phyloP scores from a whole-genome alignment of 2,329 filamentous ascomycete species.

The Alternaria solani region DNA sequence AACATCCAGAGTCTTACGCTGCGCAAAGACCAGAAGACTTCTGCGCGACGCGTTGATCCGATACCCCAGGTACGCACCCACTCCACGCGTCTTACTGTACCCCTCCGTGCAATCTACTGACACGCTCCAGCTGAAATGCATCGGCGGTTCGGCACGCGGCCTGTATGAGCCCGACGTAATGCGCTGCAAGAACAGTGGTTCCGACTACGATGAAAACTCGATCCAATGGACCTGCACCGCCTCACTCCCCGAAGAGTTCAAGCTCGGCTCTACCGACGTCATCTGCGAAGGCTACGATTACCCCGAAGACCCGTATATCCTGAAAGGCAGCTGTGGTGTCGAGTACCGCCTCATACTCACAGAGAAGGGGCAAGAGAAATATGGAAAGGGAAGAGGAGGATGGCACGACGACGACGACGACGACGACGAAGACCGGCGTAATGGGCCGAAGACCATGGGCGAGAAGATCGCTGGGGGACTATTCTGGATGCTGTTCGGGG shows the following conservation, averaged over 20 bases:
- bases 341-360: conserved; percentile 86
- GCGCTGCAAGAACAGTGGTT: conserved; percentile 88
- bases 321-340: conserved; percentile 91
- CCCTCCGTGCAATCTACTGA: conserved; percentile 17
- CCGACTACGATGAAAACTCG: conserved; percentile 81
- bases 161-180: conserved; percentile 81
- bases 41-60: conserved; percentile 76
- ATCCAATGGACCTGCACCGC: conserved; percentile 92
- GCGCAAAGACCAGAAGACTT: conserved; percentile 71
- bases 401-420: conserved; percentile 47
- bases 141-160: conserved; percentile 66
- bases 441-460: conserved; percentile 47
- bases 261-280: conserved; percentile 86
- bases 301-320: conserved; percentile 81
- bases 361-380: conserved; percentile 74
- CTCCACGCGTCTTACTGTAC: neutral
- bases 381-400: conserved; percentile 63
- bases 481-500: conserved; percentile 70
- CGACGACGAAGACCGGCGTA: conserved; percentile 50
- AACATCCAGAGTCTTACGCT: conserved; percentile 82
- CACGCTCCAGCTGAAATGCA: conserved; percentile 70
- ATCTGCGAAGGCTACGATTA: conserved; percentile 87
- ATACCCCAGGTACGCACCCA: conserved; percentile 63
- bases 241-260: conserved; percentile 68
- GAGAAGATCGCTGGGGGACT: conserved; percentile 51